phyloP scores from a whole-genome alignment of 2,329 filamentous ascomycete species.

The Westerdykella ornata region DNA sequence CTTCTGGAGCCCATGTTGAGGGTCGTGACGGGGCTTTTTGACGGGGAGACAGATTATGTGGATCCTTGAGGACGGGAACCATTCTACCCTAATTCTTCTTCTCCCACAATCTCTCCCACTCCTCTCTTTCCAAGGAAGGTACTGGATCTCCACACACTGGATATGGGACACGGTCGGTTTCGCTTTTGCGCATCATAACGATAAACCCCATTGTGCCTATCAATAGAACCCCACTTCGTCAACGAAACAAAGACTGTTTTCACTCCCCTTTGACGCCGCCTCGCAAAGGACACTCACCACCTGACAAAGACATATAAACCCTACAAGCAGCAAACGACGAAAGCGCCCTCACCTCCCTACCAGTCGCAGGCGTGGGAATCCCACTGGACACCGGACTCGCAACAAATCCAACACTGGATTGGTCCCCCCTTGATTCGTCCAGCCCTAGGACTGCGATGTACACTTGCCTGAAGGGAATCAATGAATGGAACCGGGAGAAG shows the following conservation, averaged over 20 bases:
- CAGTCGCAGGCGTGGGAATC: slow-evolving; percentile 34
- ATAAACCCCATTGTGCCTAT: too few relatives aligned
- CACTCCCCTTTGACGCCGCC: slow-evolving; percentile 8
- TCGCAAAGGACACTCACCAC: slow-evolving; percentile 8
- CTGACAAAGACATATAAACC: slow-evolving; percentile 7
- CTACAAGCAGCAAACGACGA: slow-evolving; percentile 9
- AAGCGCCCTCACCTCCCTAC: too few relatives aligned
- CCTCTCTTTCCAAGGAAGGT: slow-evolving; percentile 4
- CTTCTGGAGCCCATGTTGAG: slow-evolving; percentile 43
- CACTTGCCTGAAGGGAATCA: slow-evolving; percentile 17
- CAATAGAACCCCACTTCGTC: neutral
- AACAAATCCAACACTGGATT: slow-evolving; percentile 27
- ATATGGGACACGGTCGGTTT: too few relatives aligned
- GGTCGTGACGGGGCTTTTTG: slow-evolving; percentile 43
- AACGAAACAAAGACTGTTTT: too few relatives aligned
- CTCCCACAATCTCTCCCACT: slow-evolving; percentile 2
- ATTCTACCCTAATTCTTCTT: neutral
- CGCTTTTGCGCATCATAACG: too few relatives aligned
- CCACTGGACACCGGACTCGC: slow-evolving; percentile 33
- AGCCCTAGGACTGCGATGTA: slow-evolving; percentile 36
- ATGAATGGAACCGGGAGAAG: slow-evolving; percentile 6
- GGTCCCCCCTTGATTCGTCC: slow-evolving; percentile 29
- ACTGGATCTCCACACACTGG: too few relatives aligned
- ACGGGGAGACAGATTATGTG: slow-evolving; percentile 41
- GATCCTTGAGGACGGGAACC: slow-evolving; percentile 28